Base-by-base conservation (phyloP, 164 flowering plant genomes). In the Umbilicus rupestris region DNA sequence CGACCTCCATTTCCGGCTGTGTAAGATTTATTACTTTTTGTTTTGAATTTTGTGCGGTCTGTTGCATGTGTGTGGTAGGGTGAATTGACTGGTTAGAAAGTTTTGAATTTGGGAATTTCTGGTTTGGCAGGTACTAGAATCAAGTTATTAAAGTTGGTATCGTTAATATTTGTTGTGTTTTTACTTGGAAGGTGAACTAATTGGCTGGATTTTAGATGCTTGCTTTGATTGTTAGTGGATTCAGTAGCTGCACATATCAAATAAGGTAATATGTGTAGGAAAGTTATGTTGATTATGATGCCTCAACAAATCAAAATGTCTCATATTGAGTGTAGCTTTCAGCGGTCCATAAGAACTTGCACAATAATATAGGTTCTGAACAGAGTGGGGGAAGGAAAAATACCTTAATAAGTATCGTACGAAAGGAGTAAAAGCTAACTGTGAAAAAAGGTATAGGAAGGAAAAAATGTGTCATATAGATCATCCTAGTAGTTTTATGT, bases 1-100 rank as follows among this genome's bases (percentile, higher is more conserved):
- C 60, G 29, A 7, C 72, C 65, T 62, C 19, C 64, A 31, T 37
- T 7, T 11, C 39, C 68, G 30, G 30, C 49, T 29, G 31, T 29
- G 80, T 78, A 59, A 70, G 73, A 55, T 64, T 39, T 69, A 8
- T 45, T 30, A 46, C 9, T 19, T 1, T 11, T 17, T 62, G 37
- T 5, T 28, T 24, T 37, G 3, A 24, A 49, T 39, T n/a, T 39
- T 55, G 4, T n/a, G n/a, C 17, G n/a, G n/a, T n/a, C 22, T 41
- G 35, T 37, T 35, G 1, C 19, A 30, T 70, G 59, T 35, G 16
- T 14, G 5, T 57, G 58, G 12, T 20, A 28, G 28, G n/a, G 20
- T 20, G 20, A 8, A 20, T 20, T 2, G 6, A 15, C 19, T 30
- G 15, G 46, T 17, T 7, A 9, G 19, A 14, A n/a, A n/a, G 14